A percentile compares a stretch with the other conserved stretches of the same genome.
Evolutionary conservation across 148 eudicot species (phyloP).

Genomic region (Fagopyrum homotropicum): DNA sequence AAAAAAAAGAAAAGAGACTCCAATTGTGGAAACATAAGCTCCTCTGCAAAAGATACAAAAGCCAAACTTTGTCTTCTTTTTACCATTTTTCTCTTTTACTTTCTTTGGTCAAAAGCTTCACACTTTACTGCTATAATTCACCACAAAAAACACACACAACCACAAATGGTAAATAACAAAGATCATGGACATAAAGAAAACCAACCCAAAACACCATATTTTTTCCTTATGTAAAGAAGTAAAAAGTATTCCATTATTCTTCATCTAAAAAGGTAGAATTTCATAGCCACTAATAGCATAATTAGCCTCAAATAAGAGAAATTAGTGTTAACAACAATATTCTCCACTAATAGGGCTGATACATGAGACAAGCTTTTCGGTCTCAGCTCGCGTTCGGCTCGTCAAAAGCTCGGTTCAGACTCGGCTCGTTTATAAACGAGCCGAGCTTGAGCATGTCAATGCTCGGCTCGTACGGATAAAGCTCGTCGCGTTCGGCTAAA

Average conservation of each 20-base stretch:
- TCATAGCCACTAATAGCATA: background rate
- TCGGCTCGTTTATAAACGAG: no score
- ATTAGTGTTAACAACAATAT: background rate
- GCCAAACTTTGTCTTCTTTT: constrained; percentile 4
- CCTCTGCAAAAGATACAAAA: background rate
- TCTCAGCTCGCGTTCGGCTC: no score
- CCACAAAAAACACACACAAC: background rate
- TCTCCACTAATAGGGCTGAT: background rate
- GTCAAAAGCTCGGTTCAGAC: no score
- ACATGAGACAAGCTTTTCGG: no score
- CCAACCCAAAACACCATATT: background rate
- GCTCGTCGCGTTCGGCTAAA: no score
- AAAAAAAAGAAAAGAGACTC: background rate
- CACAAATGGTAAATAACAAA: background rate
- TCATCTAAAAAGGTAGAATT: background rate
- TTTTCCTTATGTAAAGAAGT: background rate
- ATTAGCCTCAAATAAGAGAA: background rate
- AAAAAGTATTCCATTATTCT: background rate
- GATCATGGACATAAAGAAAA: background rate
- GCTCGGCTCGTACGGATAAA: no score
- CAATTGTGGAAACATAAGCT: constrained; percentile 2
- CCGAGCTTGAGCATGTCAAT: no score
- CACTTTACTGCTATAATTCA: background rate
- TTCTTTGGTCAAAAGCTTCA: constrained; percentile 6
- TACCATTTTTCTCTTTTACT: background rate